Percentiles rank a stretch among this genome's conserved stretches.
These are phyloP conservation scores for Paraleonurus japonicus DNA, from an alignment of 257 asterid genomes.

Conservation along the genomic window DNA sequence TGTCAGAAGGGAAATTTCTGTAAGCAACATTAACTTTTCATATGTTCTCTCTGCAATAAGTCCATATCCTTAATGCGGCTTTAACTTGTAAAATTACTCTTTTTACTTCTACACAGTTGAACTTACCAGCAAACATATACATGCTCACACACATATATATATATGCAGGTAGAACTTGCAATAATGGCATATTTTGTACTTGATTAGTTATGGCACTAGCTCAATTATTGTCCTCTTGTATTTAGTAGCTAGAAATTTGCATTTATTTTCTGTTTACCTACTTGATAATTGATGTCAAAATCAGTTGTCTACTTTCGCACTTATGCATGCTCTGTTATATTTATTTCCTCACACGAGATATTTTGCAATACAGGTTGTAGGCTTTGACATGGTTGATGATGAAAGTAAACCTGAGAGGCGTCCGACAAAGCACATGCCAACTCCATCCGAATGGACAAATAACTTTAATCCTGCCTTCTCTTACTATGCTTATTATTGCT, in stretches of 20 bases:
- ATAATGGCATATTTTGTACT: neutral
- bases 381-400: slow-evolving; percentile 95
- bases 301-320: slow-evolving; percentile 9
- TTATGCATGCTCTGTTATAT: slow-evolving; percentile 9
- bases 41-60: neutral
- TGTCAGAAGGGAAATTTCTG: neutral
- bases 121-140: slow-evolving; percentile 1
- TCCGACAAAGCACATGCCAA: slow-evolving; percentile 96
- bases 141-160: neutral
- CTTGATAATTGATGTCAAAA: slow-evolving; percentile 6
- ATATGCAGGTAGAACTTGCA: neutral
- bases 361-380: slow-evolving; percentile 71
- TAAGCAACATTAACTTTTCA: slow-evolving; percentile 10
- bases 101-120: neutral
- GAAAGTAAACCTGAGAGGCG: slow-evolving; percentile 99
- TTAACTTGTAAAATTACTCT: neutral
- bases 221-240: neutral
- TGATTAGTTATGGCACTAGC: neutral
- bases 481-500: slow-evolving; percentile 92
- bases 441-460: slow-evolving; percentile 91
- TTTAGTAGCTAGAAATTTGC: neutral
- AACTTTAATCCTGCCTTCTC: slow-evolving; percentile 92
- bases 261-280: slow-evolving; percentile 2
- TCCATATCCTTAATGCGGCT: slow-evolving; percentile 10
- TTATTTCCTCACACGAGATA: slow-evolving; percentile 9